Evolutionary conservation across 192 early-diverging fungal species (phyloP).

Genomic region (Piromyces finnis): DNA sequence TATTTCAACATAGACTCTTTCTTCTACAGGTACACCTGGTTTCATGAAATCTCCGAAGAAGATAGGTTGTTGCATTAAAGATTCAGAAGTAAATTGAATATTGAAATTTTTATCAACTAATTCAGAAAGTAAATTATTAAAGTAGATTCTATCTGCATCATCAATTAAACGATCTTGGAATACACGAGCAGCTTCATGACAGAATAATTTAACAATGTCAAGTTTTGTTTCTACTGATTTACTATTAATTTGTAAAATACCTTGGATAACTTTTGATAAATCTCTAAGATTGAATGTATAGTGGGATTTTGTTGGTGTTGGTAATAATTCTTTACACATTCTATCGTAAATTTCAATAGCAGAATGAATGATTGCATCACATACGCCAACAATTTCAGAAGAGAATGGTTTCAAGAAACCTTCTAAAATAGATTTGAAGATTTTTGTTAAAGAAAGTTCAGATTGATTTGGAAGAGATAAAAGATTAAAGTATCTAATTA

Average conservation of each 20-base stretch:
- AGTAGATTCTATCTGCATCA: slow-evolving; percentile 26
- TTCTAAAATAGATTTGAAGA: slow-evolving; percentile 33
- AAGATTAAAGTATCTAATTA: slow-evolving; percentile 39
- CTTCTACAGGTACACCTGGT: slow-evolving; percentile 31
- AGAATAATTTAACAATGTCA: slow-evolving; percentile 31
- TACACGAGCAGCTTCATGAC: slow-evolving; percentile 33
- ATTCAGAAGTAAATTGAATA: slow-evolving; percentile 20
- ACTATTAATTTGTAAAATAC: slow-evolving; percentile 24
- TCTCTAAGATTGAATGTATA: slow-evolving; percentile 43
- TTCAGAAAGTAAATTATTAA: slow-evolving; percentile 31
- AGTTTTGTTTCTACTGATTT: slow-evolving; percentile 13
- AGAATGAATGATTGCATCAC: slow-evolving; percentile 32
- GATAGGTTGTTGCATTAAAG: slow-evolving; percentile 25
- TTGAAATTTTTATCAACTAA: slow-evolving; percentile 36
- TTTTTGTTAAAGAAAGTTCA: slow-evolving; percentile 24
- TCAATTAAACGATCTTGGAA: slow-evolving; percentile 41
- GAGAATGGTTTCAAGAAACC: slow-evolving; percentile 32
- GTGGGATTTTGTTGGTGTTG: slow-evolving; percentile 40
- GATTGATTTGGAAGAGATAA: slow-evolving; percentile 30
- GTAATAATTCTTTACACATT: slow-evolving; percentile 35
- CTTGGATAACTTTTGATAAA: slow-evolving; percentile 36
- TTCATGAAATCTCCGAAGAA: slow-evolving; percentile 39
- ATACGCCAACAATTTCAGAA: slow-evolving; percentile 15
- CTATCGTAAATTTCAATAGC: slow-evolving; percentile 36
- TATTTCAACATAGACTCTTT: slow-evolving; percentile 30